phyloP scores from a whole-genome alignment of 2,329 filamentous ascomycete genomes.

The Kalmusia sp. region DNA sequence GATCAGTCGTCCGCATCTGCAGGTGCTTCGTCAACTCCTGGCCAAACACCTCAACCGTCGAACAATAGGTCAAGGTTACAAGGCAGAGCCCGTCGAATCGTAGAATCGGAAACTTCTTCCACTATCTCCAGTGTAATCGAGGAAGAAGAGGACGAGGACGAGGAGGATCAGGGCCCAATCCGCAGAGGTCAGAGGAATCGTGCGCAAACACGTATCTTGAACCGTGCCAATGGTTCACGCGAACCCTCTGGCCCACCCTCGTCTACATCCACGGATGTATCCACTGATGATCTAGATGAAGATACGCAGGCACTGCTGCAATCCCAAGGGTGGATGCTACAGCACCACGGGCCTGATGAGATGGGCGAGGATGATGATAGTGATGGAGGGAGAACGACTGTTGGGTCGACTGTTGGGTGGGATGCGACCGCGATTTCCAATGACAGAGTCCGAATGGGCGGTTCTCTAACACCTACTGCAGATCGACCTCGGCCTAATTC shows the following conservation, averaged over 20 bases:
- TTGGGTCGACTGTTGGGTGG: slow-evolving; percentile 56
- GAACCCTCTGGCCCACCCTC: slow-evolving; percentile 38
- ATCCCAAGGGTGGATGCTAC: slow-evolving; percentile 47
- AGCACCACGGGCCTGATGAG: slow-evolving; percentile 45
- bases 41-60: slow-evolving; percentile 38
- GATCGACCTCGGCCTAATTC: slow-evolving; percentile 51
- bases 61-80: slow-evolving; percentile 27
- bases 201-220: slow-evolving; percentile 35
- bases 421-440: slow-evolving; percentile 53
- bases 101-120: slow-evolving; percentile 48
- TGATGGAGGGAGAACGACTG: slow-evolving; percentile 52
- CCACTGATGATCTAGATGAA: slow-evolving; percentile 47
- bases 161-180: slow-evolving; percentile 46
- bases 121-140: slow-evolving; percentile 43
- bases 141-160: slow-evolving; percentile 44
- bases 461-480: slow-evolving; percentile 57
- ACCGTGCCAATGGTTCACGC: slow-evolving; percentile 43
- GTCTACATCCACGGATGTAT: slow-evolving; percentile 44
- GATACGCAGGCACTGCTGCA: slow-evolving; percentile 45
- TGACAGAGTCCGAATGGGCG: slow-evolving; percentile 52
- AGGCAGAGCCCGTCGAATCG: slow-evolving; percentile 41
- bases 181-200: slow-evolving; percentile 40
- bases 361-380: slow-evolving; percentile 50
- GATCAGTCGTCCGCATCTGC: slow-evolving; percentile 29
- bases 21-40: slow-evolving; percentile 38